Base-by-base conservation (phyloP, 345 rosid species). In the Trapa bicornis region DNA sequence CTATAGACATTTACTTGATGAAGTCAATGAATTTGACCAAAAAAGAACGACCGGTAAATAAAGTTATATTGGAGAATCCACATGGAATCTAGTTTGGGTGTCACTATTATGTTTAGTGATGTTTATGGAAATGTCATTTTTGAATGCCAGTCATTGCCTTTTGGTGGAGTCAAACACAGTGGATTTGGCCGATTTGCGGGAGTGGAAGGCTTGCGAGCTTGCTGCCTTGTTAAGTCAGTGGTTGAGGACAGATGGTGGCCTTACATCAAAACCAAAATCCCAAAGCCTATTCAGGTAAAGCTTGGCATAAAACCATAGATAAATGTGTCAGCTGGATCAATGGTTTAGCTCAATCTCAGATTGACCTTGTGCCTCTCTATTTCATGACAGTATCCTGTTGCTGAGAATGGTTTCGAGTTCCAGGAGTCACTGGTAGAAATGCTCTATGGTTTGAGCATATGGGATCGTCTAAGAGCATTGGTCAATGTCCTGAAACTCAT, bases 201-300 rank as follows among this genome's bases (percentile, higher is more conserved):
- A 1, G 71, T 94, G 22, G 99, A 94, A 84, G 99, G 99, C 58
- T 73, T 94, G 71, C 82, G 96, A 73, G 97, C 96, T 65, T 94
- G 96, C 79, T 94, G 99, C 72, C 91, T 94, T 16, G 91, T 89
- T 67, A 94, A 91, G 78, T 83, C 97, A 2, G 96, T 94, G 37
- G 97, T 89, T 3, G 97, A 94, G 78, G 99, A 94, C 77, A 85
- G 97, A 42, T 91, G 86, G 86, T 91, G 99, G 99, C 99, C 99
- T 1, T 87, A 76, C 63, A 73, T 94, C 71, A 91, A 89, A 82
- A 94, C 99, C 45, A 79, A 73, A 75, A 94, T 94, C 58, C 96
- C 97, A 62, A 91, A 87, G 77, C 97, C 96, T 47, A 89, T 94
- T 69, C 95, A 86, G 99, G 99, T 86, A 68, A 69, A 77, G 33